Conservation (phyloP, 495 filamentous ascomycete genomes). For the Hypomontagnella submonticulosa region DNA sequence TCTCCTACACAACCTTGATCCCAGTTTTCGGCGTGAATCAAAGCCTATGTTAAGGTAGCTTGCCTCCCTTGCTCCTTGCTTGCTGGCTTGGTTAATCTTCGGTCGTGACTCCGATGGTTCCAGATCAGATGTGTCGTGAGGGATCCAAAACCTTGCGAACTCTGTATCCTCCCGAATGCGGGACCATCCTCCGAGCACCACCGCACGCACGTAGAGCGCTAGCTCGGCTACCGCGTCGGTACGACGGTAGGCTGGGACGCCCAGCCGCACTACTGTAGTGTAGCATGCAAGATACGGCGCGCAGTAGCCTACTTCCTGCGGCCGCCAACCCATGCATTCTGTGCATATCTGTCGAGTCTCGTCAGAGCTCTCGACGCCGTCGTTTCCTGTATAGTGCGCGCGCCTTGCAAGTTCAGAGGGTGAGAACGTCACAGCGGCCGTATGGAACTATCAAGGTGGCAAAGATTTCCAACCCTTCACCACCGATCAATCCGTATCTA, state of each 20-base stretch:
- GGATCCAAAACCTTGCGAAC: conserved; percentile 21
- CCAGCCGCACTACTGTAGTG: conserved; percentile 31
- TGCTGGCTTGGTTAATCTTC: not conserved
- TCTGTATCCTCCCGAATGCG: conserved; percentile 34
- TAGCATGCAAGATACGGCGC: conserved; percentile 33
- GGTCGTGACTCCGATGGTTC: conserved; percentile 14
- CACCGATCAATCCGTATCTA: conserved; percentile 17
- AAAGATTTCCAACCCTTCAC: conserved; percentile 5
- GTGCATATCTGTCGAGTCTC: conserved; percentile 20
- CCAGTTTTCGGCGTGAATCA: conserved; percentile 19
- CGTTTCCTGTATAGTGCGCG: conserved; percentile 30
- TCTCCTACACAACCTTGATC: conserved; percentile 13
- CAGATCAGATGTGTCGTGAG: conserved; percentile 8
- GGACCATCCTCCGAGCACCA: conserved; percentile 28
- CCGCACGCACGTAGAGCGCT: conserved; percentile 18
- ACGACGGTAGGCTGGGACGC: conserved; percentile 33
- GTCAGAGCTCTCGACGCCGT: conserved; percentile 23
- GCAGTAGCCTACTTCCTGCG: conserved; percentile 32
- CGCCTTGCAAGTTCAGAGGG: conserved; percentile 12
- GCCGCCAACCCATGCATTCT: not conserved
- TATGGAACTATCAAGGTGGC: conserved; percentile 13
- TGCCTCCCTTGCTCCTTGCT: conserved; percentile 4
- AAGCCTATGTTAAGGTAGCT: conserved; percentile 13
- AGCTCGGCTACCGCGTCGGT: conserved; percentile 32
- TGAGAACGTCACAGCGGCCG: not conserved